These are phyloP conservation scores for Zostera marina DNA, from an alignment of 116 monocot genomes.

Conservation along the genomic window DNA sequence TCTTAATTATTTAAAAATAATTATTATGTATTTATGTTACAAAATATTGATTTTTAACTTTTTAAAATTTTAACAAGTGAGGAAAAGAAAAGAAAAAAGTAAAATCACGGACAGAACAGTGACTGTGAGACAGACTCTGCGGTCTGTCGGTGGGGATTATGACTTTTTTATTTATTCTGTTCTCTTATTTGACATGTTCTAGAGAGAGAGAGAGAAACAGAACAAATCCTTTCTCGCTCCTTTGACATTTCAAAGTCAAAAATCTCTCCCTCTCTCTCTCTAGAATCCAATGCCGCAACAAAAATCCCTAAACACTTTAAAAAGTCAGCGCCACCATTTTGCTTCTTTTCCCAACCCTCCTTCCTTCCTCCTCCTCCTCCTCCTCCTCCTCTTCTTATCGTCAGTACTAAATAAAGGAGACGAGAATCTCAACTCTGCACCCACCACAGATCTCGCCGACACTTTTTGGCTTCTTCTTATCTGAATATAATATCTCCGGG, in stretches of 20 bases:
- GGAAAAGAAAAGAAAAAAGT: too few species aligned
- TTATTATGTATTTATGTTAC: too few species aligned
- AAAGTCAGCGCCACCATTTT: slow-evolving; percentile 4
- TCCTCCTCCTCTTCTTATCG: not conserved
- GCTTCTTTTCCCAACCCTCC: not conserved
- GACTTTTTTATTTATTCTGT: too few species aligned
- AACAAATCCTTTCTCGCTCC: too few species aligned
- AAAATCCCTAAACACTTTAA: not conserved
- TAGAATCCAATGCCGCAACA: not conserved
- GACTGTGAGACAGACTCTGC: too few species aligned
- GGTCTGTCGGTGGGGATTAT: too few species aligned
- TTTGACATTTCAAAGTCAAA: not conserved
- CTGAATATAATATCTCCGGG: not conserved
- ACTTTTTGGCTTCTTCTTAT: not conserved
- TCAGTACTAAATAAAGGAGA: not conserved
- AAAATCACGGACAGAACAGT: too few species aligned
- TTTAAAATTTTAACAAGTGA: too few species aligned
- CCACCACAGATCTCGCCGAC: not conserved
- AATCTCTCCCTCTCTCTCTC: not conserved
- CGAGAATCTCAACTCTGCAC: not conserved
- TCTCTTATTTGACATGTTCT: too few species aligned
- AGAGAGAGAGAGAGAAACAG: too few species aligned
- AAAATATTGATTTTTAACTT: too few species aligned
- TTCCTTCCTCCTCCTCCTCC: not conserved
- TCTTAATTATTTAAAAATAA: too few species aligned